These are phyloP conservation scores for Kodamaea sp. DNA, from an alignment of 1,139 yeast species.

Conservation along the genomic window DNA sequence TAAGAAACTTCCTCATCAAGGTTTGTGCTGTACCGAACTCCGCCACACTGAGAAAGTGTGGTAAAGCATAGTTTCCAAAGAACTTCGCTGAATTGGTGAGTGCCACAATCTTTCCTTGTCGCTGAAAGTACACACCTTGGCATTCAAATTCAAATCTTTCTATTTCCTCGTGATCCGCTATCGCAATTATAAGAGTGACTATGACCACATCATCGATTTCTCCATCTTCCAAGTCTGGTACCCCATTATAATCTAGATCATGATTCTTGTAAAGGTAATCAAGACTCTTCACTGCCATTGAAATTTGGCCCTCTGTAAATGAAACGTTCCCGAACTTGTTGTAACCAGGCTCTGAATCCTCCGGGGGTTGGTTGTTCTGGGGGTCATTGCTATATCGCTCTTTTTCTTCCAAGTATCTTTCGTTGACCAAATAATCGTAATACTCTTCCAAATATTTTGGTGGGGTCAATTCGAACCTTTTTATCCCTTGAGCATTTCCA, in stretches of 20 bases:
- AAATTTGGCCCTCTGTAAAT: constrained; percentile 26
- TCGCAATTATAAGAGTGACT: constrained; percentile 23
- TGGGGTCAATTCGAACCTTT: constrained; percentile 22
- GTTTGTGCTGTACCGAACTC: constrained; percentile 43
- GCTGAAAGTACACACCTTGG: constrained; percentile 70
- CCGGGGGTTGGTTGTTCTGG: constrained; percentile 23
- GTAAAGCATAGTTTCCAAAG: constrained; percentile 61
- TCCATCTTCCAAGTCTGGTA: not conserved
- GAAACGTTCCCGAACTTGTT: constrained; percentile 33
- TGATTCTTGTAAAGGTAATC: constrained; percentile 24
- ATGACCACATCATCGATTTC: constrained; percentile 33
- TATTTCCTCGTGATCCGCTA: constrained; percentile 45
- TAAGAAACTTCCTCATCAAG: constrained; percentile 40
- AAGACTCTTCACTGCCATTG: constrained; percentile 22
- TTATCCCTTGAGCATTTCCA: constrained; percentile 2
- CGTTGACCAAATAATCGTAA: constrained; percentile 29
- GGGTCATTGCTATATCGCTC: constrained; percentile 30
- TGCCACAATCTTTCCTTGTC: constrained; percentile 66
- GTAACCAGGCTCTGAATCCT: constrained; percentile 3
- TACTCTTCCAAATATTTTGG: constrained; percentile 48
- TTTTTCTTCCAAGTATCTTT: constrained; percentile 24
- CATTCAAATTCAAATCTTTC: constrained; percentile 49
- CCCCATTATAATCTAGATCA: constrained; percentile 4
- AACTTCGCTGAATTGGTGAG: constrained; percentile 73
- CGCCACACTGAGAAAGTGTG: constrained; percentile 54